Evolutionary conservation across 2,329 filamentous ascomycete species (phyloP).

Genomic region (Aspergillus intermedius): DNA sequence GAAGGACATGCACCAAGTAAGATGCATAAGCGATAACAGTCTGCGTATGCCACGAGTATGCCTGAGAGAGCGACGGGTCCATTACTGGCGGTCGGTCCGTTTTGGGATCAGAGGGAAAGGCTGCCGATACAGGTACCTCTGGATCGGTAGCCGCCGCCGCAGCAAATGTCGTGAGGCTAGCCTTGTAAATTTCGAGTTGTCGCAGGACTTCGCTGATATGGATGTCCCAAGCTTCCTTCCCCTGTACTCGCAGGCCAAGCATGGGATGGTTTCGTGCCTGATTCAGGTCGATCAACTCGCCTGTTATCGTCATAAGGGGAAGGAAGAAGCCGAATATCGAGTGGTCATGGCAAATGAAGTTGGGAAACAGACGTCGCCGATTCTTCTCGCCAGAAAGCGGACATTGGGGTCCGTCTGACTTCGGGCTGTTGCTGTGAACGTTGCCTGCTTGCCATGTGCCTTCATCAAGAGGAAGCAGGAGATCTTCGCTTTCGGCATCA

Average conservation of each 20-base stretch:
- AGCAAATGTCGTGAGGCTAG: constrained; percentile 54
- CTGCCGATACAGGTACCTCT: constrained; percentile 34
- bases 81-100: constrained; percentile 52
- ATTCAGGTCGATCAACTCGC: constrained; percentile 83
- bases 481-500: constrained; percentile 77
- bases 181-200: constrained; percentile 74
- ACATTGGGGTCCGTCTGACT: constrained; percentile 31
- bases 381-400: constrained; percentile 27
- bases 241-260: constrained; percentile 68
- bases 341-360: constrained; percentile 78
- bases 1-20: constrained; percentile 86
- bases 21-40: constrained; percentile 85
- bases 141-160: constrained; percentile 20
- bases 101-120: constrained; percentile 52
- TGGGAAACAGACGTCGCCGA: constrained; percentile 60
- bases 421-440: constrained; percentile 53
- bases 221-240: constrained; percentile 71
- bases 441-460: constrained; percentile 78
- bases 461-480: constrained; percentile 83
- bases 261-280: constrained; percentile 83
- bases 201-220: constrained; percentile 70
- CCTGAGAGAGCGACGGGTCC: constrained; percentile 24
- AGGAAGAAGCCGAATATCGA: constrained; percentile 89
- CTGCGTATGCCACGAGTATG: constrained; percentile 57
- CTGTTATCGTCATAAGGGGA: constrained; percentile 89